These are phyloP conservation scores for Ceratobasidium sp. DNA, from an alignment of 1,284 basidiomycete species.

Conservation along the genomic window DNA sequence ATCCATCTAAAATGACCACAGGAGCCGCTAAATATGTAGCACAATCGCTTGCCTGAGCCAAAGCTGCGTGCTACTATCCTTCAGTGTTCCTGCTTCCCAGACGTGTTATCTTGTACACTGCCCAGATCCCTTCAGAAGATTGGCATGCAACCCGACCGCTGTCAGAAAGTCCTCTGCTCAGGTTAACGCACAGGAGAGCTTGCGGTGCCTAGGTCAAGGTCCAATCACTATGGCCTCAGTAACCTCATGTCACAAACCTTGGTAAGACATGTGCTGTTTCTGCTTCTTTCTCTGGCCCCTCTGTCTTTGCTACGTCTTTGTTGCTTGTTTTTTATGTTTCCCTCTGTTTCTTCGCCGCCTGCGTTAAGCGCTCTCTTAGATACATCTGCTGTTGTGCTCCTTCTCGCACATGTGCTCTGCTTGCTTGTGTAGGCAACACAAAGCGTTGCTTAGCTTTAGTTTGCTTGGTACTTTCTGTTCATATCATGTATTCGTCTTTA, in stretches of 20 bases:
- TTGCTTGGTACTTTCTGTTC: too few species aligned
- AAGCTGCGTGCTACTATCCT: background rate
- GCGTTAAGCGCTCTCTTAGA: too few species aligned
- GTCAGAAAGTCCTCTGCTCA: slow-evolving; percentile 1
- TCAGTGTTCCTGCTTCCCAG: background rate
- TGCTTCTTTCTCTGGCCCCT: too few species aligned
- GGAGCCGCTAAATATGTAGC: background rate
- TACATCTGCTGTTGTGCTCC: too few species aligned
- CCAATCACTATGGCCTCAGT: slow-evolving; percentile 2
- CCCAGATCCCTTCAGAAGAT: background rate
- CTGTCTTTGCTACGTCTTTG: too few species aligned
- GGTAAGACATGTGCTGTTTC: slow-evolving; percentile 4
- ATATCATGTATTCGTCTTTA: too few species aligned
- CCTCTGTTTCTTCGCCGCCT: too few species aligned
- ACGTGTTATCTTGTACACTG: background rate
- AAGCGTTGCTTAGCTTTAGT: too few species aligned
- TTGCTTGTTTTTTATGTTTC: too few species aligned
- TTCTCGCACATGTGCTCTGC: too few species aligned
- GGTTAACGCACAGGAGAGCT: background rate
- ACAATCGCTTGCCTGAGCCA: background rate
- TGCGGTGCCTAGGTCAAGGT: background rate
- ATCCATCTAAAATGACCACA: background rate
- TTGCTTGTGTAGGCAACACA: too few species aligned
- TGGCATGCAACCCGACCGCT: background rate
- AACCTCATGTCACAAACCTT: background rate